Evolutionary conservation across 805 yeast genomes (phyloP).

Genomic region (Spathaspora sp.): DNA sequence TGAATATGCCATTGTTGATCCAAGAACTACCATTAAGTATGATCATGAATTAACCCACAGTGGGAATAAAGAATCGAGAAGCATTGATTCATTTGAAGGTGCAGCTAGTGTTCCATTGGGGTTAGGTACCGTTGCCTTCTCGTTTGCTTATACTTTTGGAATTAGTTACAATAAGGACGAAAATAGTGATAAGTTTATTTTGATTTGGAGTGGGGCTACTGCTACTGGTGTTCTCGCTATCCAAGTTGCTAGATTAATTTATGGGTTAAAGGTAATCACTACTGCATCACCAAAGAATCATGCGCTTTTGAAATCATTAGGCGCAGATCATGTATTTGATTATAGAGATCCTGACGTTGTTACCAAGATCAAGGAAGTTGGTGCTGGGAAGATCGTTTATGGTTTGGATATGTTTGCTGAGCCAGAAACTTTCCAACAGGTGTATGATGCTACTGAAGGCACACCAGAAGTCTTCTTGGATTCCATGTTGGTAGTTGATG

Average conservation of each 20-base stretch:
- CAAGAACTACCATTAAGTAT: constrained; percentile 16
- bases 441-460: constrained; percentile 12
- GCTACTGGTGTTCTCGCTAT: constrained; percentile 56
- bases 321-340: constrained; percentile 53
- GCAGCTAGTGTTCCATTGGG: constrained; percentile 15
- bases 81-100: constrained; percentile 13
- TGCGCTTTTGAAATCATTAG: constrained; percentile 37
- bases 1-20: constrained; percentile 16
- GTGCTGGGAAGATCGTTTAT: constrained; percentile 21
- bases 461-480: not conserved
- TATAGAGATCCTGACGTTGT: constrained; percentile 45
- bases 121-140: constrained; percentile 13
- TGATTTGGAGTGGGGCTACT: constrained; percentile 70
- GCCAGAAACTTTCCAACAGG: constrained; percentile 11
- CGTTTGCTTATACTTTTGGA: constrained; percentile 11
- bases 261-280: constrained; percentile 27
- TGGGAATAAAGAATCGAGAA: constrained; percentile 9
- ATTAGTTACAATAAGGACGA: constrained; percentile 6
- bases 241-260: constrained; percentile 47
- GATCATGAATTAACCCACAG: constrained; percentile 4
- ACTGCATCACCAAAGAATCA: constrained; percentile 50
- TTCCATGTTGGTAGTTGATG: not conserved
- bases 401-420: constrained; percentile 30
- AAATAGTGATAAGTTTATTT: constrained; percentile 25
- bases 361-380: constrained; percentile 35